Base-by-base conservation (phyloP, 257 asterid species). In the Capsicum chinense region DNA sequence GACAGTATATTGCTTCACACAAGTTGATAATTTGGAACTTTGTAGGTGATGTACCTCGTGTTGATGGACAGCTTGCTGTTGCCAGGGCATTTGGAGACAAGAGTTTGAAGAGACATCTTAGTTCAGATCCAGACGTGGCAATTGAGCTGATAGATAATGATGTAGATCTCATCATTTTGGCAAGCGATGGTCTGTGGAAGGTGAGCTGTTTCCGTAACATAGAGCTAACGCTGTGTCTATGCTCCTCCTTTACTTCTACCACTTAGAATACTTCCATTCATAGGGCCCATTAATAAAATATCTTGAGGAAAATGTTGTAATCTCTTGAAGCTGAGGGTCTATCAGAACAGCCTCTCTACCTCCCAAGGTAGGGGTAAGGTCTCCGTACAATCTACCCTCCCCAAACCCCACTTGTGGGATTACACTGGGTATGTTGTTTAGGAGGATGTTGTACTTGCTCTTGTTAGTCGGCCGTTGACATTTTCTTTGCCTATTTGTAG, bases 31-130 rank as follows among this genome's bases (percentile, higher is more conserved):
- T 57, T 57, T 59, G 6, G 73, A 15, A 50, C 66, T 84, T 6
- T 44, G 13, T 79, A 95, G 99, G 99, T 17, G 98, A 95, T 56
- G 99, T 95, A 79, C 97, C 99, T 80, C 92, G 98, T 66, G 99
- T 95, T 56, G 99, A 95, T 86, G 98, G 98, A 12, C 98, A 93
- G 88, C 90, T 95, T 67, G 98, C 98, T 15, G 98, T 95, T 82
- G 99, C 98, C 1, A 90, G 99, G 88, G 97, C 99, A 71, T 95
- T 95, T 70, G 99, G 99, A 14, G 98, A 95, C 90, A 94, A 94
- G 89, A 94, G 95, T 89, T 91, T 95, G 88, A 95, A 94, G 87
- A 87, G 90, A 54, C 98, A 94, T 88, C 95, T 95, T 42, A 94
- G 94, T 86, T 93, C 98, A 35, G 98, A 94, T 88, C 99, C 99